Conservation (phyloP, 2,329 filamentous ascomycete species). For the Botrytis tulipae region DNA sequence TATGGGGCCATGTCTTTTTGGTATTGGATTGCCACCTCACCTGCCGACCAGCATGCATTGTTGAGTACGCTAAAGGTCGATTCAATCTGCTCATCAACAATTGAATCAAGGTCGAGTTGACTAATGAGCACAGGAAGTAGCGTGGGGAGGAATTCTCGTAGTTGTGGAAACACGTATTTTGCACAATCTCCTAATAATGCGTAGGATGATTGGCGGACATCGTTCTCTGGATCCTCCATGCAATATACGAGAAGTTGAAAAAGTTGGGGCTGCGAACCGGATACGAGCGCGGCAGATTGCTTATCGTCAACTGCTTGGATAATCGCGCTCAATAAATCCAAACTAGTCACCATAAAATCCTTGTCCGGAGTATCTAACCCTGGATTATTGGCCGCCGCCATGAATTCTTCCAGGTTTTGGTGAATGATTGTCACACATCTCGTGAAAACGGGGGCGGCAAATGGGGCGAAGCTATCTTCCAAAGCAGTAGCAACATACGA, state of each 20-base stretch:
- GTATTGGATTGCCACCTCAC: conserved; percentile 84
- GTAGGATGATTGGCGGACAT: conserved; percentile 94
- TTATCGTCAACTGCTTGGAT: conserved; percentile 79
- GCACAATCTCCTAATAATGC: conserved; percentile 92
- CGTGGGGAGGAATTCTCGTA: conserved; percentile 69
- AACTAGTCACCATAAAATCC: conserved; percentile 92
- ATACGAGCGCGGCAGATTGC: conserved; percentile 75
- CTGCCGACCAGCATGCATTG: conserved; percentile 96
- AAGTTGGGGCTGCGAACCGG: conserved; percentile 73
- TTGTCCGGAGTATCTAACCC: conserved; percentile 80
- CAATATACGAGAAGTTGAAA: conserved; percentile 89
- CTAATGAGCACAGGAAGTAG: conserved; percentile 80
- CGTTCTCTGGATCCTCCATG: conserved; percentile 86
- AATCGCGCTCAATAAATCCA: conserved; percentile 89
- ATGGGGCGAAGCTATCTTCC: conserved; percentile 77
- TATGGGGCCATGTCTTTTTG: conserved; percentile 74
- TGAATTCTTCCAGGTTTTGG: conserved; percentile 78
- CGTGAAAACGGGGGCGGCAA: conserved; percentile 80
- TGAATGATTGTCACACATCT: conserved; percentile 91
- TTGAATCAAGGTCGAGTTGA: conserved; percentile 79
- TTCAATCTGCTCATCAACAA: conserved; percentile 77
- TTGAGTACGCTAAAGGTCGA: conserved; percentile 90
- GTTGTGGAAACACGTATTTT: conserved; percentile 82
- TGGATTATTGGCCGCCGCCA: conserved; percentile 66
- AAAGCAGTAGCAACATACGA: conserved; percentile 91